Base-by-base conservation (phyloP, 75 land plant species). In the Sequoiadendron giganteum region DNA sequence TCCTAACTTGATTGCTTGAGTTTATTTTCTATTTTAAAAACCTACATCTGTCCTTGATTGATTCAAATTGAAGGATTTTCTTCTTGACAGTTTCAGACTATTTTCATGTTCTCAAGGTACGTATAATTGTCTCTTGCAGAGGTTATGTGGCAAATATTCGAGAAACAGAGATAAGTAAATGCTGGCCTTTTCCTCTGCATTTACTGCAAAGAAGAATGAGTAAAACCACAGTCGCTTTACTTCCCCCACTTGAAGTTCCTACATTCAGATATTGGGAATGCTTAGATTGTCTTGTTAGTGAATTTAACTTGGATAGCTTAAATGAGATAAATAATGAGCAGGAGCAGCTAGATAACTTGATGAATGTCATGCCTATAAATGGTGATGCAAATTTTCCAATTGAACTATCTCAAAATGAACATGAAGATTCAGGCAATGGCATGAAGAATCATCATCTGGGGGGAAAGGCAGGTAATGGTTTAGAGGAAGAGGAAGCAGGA, bases 181-280 rank as follows among this genome's bases (percentile, higher is more conserved):
- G 86, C n/a, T 85, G 86, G 86, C 86, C 86, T 55, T 85, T 85
- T 55, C 58, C 30, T 52, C 39, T 25, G 34, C 65, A 85, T 32
- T 36, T 36, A 36, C 38, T 36, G 38, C 38, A 36, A 36, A 36
- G 38, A 36, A 36, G 38, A 36, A 36, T 36, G 38, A 36, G 38
- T 0, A 36, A 36, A 36, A 36, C 0, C 38, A 36, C 38, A 36
- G 38, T 36, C 38, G 0, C 38, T 36, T 36, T 36, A 36, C 38
- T 36, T 36, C 38, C 38, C 38, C 38, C 0, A 0, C 38, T 36
- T 36, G 38, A 36, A 36, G 38, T 36, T 0, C 38, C 38, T 5
- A 84, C 38, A 84, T 84, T 3, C 61, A 84, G 40, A 84, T 84
- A 84, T 54, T 84, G 85, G 85, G 58, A 84, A 54, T 84, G 61